Evolutionary conservation across 1,139 yeast genomes (phyloP).

Genomic region (Wickerhamomyces sp.): DNA sequence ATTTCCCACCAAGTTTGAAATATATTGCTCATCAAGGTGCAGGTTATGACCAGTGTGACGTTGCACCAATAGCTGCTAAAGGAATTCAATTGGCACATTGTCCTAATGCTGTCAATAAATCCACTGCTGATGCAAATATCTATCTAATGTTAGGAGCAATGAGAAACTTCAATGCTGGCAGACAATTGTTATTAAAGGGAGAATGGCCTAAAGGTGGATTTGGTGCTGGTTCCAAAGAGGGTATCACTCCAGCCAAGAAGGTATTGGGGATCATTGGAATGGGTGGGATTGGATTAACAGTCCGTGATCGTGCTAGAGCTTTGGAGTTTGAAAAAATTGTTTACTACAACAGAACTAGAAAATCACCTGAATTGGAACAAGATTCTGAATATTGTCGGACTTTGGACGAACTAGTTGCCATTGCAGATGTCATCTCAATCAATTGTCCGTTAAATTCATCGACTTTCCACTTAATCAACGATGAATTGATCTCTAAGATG

Average conservation of each 20-base stretch:
- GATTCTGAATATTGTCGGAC: conserved; percentile 24
- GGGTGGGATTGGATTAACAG: conserved; percentile 34
- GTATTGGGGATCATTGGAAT: conserved; percentile 34
- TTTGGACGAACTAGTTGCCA: conserved; percentile 28
- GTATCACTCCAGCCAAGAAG: conserved; percentile 6
- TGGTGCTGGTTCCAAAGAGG: conserved; percentile 12
- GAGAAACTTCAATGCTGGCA: conserved; percentile 28
- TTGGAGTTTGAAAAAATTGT: conserved; percentile 31
- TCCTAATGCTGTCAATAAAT: conserved; percentile 32
- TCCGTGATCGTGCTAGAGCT: conserved; percentile 30
- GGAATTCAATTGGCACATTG: conserved; percentile 33
- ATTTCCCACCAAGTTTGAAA: too few relatives aligned
- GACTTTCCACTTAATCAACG: conserved; percentile 28
- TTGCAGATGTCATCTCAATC: conserved; percentile 32
- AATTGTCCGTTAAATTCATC: conserved; percentile 32
- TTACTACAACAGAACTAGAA: conserved; percentile 29
- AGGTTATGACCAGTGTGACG: conserved; percentile 36
- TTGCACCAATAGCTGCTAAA: conserved; percentile 28
- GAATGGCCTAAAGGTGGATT: conserved; percentile 29
- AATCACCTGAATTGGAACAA: conserved; percentile 22
- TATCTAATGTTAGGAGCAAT: conserved; percentile 28
- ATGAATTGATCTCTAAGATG: conserved; percentile 30
- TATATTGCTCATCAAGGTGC: conserved; percentile 33
- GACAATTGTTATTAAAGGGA: conserved; percentile 30
- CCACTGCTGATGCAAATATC: conserved; percentile 35